Evolutionary conservation across 108 stramenopile species (phyloP), one percentile per base, ranked within the genome.

Genomic region (Mayamaea pseudoterrestris): DNA sequence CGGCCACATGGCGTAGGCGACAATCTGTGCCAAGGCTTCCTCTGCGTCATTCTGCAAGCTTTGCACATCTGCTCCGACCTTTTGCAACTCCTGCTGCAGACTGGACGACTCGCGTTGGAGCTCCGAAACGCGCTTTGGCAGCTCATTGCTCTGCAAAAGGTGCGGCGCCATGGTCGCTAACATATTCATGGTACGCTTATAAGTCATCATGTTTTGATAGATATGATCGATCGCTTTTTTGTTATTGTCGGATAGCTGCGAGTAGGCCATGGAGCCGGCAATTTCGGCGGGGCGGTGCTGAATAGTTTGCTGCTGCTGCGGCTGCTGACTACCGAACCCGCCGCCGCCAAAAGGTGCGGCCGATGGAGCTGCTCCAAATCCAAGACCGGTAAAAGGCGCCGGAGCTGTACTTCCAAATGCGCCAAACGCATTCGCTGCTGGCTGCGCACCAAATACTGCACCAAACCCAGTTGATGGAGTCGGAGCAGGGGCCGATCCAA

Each of bases 171-270:
- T 74, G 48, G 16, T 48, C 46, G 39, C 56, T 40, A 89, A 72
- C 22, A 63, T 47, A 16, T 73, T 47, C 35, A 83, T 35, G 7
- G 70, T 78, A 14, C 78, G 58, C 43, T 73, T 74, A 61, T 89
- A 81, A 14, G 73, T 61, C 77, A 83, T 81, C 65, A 89, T 83
- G 21, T 68, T 68, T 39, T 78, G 58, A 46, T 89, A 65, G 4
- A 89, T 71, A 28, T 44, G 49, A 66, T 89, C 86, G 52, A 89
- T 69, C 1, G 65, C 76, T 31, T 59, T 41, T 53, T 79, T 77
- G n/a, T 72, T 57, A 31, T 79, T 53, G 1, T 69, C 58, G 0
- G 81, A 73, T 0, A 89, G 63, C 13, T 60, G 37, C 25, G 65
- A 48, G 45, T 83, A 89, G 3, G 70, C 72, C 14, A 73, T 76